phyloP scores from a whole-genome alignment of 73 alveolate genomes.

The Uronychia binucleata region DNA sequence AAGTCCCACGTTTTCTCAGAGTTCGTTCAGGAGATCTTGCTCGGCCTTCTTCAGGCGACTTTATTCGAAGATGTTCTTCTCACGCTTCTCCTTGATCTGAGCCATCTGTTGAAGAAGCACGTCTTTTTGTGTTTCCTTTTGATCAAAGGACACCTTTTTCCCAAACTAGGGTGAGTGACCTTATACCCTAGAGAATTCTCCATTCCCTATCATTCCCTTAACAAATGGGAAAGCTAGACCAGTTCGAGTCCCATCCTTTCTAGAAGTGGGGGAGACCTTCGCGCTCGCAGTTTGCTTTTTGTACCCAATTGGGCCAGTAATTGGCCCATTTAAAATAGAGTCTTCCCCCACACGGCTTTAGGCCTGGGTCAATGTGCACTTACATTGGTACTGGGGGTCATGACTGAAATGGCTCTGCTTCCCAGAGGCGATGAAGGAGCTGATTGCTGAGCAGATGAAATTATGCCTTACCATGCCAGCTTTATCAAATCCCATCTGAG shows the following conservation, averaged over 20 bases:
- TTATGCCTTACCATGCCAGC: not conserved
- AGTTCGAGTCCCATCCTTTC: not conserved
- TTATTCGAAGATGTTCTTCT: not conserved
- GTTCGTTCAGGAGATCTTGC: too few relatives aligned
- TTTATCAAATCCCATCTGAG: not conserved
- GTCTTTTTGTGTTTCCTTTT: slow-evolving; percentile 14
- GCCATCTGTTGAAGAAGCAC: slow-evolving; percentile 15
- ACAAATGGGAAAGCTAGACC: slow-evolving; percentile 42
- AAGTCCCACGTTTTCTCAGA: too few relatives aligned
- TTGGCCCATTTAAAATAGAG: not conserved
- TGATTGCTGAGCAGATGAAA: too few relatives aligned
- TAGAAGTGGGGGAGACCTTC: not conserved
- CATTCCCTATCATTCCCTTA: slow-evolving; percentile 20
- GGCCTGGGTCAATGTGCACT: not conserved
- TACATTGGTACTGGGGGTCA: not conserved
- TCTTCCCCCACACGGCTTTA: not conserved
- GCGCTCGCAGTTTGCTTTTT: not conserved
- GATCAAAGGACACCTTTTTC: slow-evolving; percentile 25
- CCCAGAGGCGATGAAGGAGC: not conserved
- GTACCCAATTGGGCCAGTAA: not conserved
- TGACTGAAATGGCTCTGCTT: not conserved
- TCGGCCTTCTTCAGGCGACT: too few relatives aligned
- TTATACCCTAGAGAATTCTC: too few relatives aligned
- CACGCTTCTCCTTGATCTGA: slow-evolving; percentile 7
- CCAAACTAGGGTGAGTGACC: slow-evolving; percentile 8